Evolutionary conservation across 2,329 filamentous ascomycete species (phyloP).

Genomic region (Fusarium nurragi): DNA sequence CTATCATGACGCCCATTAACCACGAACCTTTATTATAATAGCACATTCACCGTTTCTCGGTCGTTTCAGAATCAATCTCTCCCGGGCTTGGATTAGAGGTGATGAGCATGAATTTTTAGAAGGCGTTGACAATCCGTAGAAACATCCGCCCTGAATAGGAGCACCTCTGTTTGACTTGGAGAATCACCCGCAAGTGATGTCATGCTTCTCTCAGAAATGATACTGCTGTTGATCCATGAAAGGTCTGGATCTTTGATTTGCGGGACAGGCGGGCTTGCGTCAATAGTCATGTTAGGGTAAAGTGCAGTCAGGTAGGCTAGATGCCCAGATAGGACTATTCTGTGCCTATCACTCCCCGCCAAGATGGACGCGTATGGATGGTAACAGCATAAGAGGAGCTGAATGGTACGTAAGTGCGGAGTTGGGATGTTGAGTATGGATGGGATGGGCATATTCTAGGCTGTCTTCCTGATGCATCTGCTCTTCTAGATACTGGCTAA

Average conservation of each 20-base stretch:
- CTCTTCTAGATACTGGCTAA: neutral
- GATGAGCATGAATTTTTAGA: neutral
- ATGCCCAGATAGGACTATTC: neutral
- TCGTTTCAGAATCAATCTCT: neutral
- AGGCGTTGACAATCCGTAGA: neutral
- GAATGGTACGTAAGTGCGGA: neutral
- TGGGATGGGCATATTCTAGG: neutral
- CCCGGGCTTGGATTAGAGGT: neutral
- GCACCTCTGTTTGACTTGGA: neutral
- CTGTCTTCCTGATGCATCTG: no score
- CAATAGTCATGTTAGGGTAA: neutral
- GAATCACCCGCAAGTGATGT: neutral
- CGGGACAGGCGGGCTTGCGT: neutral
- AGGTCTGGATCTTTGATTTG: neutral
- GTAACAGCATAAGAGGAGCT: neutral
- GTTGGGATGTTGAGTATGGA: neutral
- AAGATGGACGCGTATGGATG: neutral
- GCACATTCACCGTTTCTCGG: neutral
- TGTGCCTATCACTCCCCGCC: neutral
- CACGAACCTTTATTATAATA: neutral
- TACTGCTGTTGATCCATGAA: neutral
- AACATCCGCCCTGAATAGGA: neutral
- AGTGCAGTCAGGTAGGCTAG: neutral
- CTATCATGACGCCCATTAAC: constrained; percentile 16
- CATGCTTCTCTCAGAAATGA: neutral